Conservation (phyloP, 257 asterid species). For the Solanum virginianum region DNA sequence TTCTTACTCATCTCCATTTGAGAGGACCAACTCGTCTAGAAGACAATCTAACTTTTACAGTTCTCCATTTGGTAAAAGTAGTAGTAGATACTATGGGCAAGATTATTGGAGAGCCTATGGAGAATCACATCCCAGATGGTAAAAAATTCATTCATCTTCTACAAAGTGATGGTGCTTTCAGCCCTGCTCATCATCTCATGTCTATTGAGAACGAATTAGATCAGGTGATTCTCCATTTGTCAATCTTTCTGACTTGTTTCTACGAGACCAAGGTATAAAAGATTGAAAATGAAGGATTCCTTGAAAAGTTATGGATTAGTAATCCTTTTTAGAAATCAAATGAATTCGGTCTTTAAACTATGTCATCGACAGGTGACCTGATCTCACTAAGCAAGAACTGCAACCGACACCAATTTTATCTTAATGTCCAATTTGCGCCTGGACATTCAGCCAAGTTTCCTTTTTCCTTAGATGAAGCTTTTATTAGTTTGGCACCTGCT, state of each 20-base stretch:
- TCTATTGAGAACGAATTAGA: background rate
- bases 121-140: conserved; percentile 30
- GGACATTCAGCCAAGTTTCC: background rate
- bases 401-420: background rate
- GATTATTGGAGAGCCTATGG: conserved; percentile 30
- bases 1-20: conserved; percentile 44
- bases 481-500: background rate
- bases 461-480: background rate
- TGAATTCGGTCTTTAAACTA: background rate
- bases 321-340: background rate
- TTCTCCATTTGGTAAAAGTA: conserved; percentile 40
- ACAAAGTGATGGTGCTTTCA: background rate
- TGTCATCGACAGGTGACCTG: background rate
- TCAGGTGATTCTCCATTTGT: background rate
- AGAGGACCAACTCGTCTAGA: conserved; percentile 26
- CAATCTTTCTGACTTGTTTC: background rate
- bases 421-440: background rate
- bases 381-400: background rate
- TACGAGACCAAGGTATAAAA: background rate
- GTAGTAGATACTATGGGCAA: conserved; percentile 40
- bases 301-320: background rate
- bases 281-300: background rate
- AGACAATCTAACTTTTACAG: conserved; percentile 30
- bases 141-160: background rate
- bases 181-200: background rate